A percentile compares a stretch with the other conserved stretches of the same genome.
Evolutionary conservation across 768 basidiomycete genomes (phyloP).

Genomic region (Amanita thiersii): DNA sequence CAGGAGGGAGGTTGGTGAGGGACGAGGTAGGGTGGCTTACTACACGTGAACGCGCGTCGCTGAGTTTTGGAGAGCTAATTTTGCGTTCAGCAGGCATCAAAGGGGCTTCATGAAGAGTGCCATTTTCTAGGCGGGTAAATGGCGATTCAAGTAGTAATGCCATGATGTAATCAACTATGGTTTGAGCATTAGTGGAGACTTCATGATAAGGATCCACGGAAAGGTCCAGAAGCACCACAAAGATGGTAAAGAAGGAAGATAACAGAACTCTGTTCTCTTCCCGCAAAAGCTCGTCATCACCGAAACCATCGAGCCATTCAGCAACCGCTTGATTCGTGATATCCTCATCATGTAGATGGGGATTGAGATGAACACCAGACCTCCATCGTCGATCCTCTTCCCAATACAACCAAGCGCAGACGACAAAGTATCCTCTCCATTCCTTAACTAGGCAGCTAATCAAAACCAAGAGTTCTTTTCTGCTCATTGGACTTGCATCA

Average conservation of each 20-base stretch:
- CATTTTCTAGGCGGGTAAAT: slow-evolving; percentile 65
- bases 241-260: slow-evolving; percentile 93
- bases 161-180: slow-evolving; percentile 87
- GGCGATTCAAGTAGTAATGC: slow-evolving; percentile 86
- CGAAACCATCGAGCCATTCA: slow-evolving; percentile 72
- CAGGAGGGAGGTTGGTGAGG: slow-evolving; percentile 29
- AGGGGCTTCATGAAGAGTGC: slow-evolving; percentile 49
- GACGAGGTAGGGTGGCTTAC: slow-evolving; percentile 45
- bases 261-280: slow-evolving; percentile 78
- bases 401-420: slow-evolving; percentile 96
- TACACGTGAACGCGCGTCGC: slow-evolving; percentile 36
- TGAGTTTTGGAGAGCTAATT: slow-evolving; percentile 22
- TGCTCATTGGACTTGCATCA: slow-evolving; percentile 93
- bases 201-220: slow-evolving; percentile 91
- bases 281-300: slow-evolving; percentile 54
- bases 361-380: slow-evolving; percentile 25
- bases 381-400: slow-evolving; percentile 78
- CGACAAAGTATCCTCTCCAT: slow-evolving; percentile 93
- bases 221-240: slow-evolving; percentile 79
- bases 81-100: slow-evolving; percentile 30
- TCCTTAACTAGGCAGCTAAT: slow-evolving; percentile 92
- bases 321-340: slow-evolving; percentile 61
- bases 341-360: slow-evolving; percentile 55
- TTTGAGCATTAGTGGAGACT: slow-evolving; percentile 85
- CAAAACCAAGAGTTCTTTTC: slow-evolving; percentile 88